phyloP scores from a whole-genome alignment of 768 basidiomycete genomes.

The Boletus reticuloceps region DNA sequence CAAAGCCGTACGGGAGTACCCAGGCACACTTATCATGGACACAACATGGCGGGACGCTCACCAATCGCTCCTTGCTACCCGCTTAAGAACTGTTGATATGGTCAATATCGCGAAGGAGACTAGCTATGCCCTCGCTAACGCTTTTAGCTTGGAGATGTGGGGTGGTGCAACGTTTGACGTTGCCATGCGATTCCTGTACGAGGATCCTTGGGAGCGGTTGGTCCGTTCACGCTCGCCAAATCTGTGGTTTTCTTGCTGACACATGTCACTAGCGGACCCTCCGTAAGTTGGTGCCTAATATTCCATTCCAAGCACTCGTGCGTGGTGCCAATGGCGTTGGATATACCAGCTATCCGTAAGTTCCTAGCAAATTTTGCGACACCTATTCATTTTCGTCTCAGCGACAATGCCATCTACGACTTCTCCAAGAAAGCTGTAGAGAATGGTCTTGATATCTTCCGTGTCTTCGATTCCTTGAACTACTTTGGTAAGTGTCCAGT shows the following conservation, averaged over 20 bases:
- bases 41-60: constrained; percentile 99
- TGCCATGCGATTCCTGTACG: constrained; percentile 98
- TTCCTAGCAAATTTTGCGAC: constrained; percentile 4
- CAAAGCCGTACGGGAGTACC: constrained; percentile 95
- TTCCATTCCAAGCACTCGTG: constrained; percentile 96
- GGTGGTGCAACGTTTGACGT: constrained; percentile 99
- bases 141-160: constrained; percentile 98
- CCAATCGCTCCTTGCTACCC: constrained; percentile 95
- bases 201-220: constrained; percentile 99
- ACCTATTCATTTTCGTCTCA: constrained; percentile 28
- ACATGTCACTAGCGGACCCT: constrained; percentile 64
- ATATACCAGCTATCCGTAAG: constrained; percentile 96
- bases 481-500: constrained; percentile 73
- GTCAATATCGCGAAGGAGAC: constrained; percentile 99
- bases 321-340: constrained; percentile 99
- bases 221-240: constrained; percentile 40
- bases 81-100: constrained; percentile 95
- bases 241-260: constrained; percentile 10
- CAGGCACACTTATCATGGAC: constrained; percentile 95
- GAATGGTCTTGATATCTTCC: constrained; percentile 99
- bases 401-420: constrained; percentile 98
- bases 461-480: constrained; percentile 98
- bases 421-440: constrained; percentile 99
- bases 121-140: constrained; percentile 89
- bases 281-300: constrained; percentile 95